A percentile compares a stretch with the other conserved stretches of the same genome.
Conservation (phyloP, 257 asterid species). For the Jasminum sambac region DNA sequence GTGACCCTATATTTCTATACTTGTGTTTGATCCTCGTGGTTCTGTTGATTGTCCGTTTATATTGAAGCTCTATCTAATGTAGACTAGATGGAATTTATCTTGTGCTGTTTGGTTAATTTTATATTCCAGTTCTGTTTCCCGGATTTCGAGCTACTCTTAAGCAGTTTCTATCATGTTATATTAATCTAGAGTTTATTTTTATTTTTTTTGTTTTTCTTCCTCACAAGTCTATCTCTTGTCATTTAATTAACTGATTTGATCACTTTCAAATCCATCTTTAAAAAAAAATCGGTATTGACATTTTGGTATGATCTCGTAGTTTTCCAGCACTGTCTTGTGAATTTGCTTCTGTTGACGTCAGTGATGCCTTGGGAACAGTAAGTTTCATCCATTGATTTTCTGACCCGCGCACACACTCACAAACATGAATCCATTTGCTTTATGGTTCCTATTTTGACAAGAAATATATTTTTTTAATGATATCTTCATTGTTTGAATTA, state of each 20-base stretch:
- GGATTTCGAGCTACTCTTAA: not conserved
- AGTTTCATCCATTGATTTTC: conserved; percentile 35
- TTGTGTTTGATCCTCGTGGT: not conserved
- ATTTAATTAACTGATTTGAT: not conserved
- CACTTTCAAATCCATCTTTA: conserved; percentile 4
- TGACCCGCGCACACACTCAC: not conserved
- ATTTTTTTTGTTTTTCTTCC: not conserved
- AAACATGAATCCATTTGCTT: not conserved
- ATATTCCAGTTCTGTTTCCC: conserved; percentile 10
- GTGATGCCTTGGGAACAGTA: conserved; percentile 97
- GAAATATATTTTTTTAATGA: not conserved
- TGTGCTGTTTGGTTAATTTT: conserved; percentile 10
- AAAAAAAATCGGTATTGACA: conserved; percentile 18
- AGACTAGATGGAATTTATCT: conserved; percentile 7
- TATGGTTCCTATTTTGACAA: not conserved
- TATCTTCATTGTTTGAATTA: not conserved
- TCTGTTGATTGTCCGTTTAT: not conserved
- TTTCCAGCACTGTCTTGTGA: conserved; percentile 97
- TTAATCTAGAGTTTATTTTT: not conserved
- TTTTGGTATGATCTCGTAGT: conserved; percentile 44
- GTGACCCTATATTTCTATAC: not conserved
- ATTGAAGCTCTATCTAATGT: not conserved
- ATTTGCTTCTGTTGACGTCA: conserved; percentile 94
- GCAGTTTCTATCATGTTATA: conserved; percentile 5
- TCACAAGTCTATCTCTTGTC: not conserved